Percentiles rank a stretch among this genome's conserved stretches.
Evolutionary conservation across 148 eudicot species (phyloP).

Genomic region (Fagopyrum homotropicum): DNA sequence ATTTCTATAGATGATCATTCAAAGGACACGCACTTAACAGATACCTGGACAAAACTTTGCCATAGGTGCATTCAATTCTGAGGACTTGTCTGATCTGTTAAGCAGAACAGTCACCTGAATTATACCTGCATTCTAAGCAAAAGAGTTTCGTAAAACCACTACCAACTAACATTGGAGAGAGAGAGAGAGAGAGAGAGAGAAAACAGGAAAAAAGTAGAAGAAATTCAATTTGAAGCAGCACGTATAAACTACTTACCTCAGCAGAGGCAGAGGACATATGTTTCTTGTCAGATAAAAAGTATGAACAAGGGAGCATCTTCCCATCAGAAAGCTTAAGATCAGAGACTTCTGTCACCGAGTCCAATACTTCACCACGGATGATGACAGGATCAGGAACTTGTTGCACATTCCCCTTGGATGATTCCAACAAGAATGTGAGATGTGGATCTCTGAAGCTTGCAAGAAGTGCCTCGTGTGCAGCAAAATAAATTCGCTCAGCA

Average conservation of each 20-base stretch:
- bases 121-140: constrained; percentile 80
- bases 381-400: constrained; percentile 41
- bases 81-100: constrained; percentile 45
- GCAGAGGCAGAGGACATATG: constrained; percentile 25
- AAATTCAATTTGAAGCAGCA: not conserved
- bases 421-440: constrained; percentile 49
- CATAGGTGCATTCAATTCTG: constrained; percentile 51
- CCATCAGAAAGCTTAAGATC: constrained; percentile 23
- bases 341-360: constrained; percentile 32
- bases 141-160: constrained; percentile 19
- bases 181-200: not conserved
- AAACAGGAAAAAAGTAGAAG: not conserved
- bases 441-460: constrained; percentile 57
- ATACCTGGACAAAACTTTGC: constrained; percentile 81
- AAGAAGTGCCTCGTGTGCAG: constrained; percentile 44
- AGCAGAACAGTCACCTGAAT: constrained; percentile 55
- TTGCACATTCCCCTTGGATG: constrained; percentile 25
- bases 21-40: not conserved
- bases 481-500: constrained; percentile 38
- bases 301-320: constrained; percentile 35
- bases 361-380: constrained; percentile 54
- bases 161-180: not conserved
- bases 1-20: not conserved
- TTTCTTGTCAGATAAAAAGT: constrained; percentile 48
- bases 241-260: constrained; percentile 52